A percentile compares a stretch with the other conserved stretches of the same genome.
These are phyloP conservation scores for Phytopythium aichiense DNA, from an alignment of 352 stramenopile species.

Conservation along the genomic window DNA sequence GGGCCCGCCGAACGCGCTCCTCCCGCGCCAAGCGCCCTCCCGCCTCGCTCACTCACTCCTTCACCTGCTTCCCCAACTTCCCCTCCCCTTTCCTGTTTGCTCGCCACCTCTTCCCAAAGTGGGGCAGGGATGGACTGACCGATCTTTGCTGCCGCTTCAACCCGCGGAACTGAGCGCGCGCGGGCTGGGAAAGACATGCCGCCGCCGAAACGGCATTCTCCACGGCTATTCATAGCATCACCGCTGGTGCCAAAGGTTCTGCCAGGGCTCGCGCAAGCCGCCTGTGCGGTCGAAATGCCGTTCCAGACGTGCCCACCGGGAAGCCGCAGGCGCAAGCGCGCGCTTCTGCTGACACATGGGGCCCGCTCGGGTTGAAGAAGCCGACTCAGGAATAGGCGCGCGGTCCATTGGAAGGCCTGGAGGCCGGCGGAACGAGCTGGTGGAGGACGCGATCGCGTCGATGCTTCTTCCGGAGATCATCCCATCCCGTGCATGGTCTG, in stretches of 20 bases:
- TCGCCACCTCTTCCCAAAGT: neutral
- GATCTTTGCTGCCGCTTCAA: neutral
- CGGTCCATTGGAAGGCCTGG: neutral
- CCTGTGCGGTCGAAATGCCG: neutral
- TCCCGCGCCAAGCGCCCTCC: no score
- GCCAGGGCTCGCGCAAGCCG: neutral
- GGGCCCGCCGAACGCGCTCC: no score
- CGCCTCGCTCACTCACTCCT: neutral
- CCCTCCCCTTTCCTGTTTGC: neutral
- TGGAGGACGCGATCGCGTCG: no score
- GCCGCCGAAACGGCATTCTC: slow-evolving; percentile 1
- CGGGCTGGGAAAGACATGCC: neutral
- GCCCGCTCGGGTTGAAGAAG: neutral
- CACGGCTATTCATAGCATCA: neutral
- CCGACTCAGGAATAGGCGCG: neutral
- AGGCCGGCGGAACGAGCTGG: neutral
- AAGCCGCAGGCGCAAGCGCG: neutral
- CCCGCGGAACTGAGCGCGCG: neutral
- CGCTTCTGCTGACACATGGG: neutral
- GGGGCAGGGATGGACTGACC: neutral
- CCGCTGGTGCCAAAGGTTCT: no score
- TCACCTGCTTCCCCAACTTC: neutral
- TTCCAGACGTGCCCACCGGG: neutral
- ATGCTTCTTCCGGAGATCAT: no score
- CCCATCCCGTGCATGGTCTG: no score